These are phyloP conservation scores for Xylariaceae sp. DNA, from an alignment of 2,329 filamentous ascomycete species.

Conservation along the genomic window DNA sequence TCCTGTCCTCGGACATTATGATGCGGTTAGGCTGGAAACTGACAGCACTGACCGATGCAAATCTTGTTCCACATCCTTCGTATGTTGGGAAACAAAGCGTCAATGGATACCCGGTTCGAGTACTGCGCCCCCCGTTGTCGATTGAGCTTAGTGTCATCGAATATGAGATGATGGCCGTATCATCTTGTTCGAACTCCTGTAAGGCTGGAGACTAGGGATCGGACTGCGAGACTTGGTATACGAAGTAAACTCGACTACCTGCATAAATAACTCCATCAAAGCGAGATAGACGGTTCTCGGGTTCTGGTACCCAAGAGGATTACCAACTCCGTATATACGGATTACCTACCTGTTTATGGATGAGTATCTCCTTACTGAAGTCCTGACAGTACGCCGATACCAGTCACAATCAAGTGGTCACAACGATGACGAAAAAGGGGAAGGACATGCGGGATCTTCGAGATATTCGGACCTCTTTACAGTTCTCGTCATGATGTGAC, in stretches of 20 bases:
- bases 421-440: not conserved
- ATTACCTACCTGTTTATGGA: too few relatives aligned
- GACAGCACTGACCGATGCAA: constrained; percentile 2
- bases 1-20: constrained; percentile 3
- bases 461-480: not conserved
- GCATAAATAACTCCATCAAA: too few relatives aligned
- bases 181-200: not conserved
- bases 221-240: too few relatives aligned
- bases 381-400: too few relatives aligned
- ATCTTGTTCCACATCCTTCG: not conserved
- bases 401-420: not conserved
- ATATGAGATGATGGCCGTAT: not conserved
- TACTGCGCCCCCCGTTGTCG: not conserved
- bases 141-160: not conserved
- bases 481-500: not conserved
- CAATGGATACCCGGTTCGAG: not conserved
- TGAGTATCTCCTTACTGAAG: too few relatives aligned
- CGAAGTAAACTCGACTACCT: too few relatives aligned
- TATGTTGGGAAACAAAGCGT: not conserved
- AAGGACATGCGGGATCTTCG: not conserved
- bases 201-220: not conserved
- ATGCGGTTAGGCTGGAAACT: not conserved
- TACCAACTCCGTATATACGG: too few relatives aligned
- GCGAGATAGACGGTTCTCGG: too few relatives aligned
- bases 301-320: too few relatives aligned